phyloP scores from a whole-genome alignment of 139 green algal genomes.

The Limnomonas spitsbergensis region DNA sequence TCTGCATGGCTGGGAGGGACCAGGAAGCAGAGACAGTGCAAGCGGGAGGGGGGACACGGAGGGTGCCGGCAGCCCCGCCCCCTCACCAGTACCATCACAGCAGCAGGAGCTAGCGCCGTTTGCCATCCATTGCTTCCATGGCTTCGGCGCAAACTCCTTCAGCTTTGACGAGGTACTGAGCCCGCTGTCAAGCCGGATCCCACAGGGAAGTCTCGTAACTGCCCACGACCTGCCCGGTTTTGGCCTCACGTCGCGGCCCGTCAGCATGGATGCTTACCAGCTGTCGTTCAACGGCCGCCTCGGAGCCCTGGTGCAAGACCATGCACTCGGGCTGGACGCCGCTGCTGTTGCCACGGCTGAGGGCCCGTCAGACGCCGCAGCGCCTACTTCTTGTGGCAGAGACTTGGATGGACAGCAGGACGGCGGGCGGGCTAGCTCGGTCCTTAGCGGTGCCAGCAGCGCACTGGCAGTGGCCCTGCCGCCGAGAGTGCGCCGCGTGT shows the following conservation, averaged over 20 bases:
- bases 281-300: background rate
- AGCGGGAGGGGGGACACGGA: too few relatives aligned
- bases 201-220: background rate
- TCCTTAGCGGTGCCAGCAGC: background rate
- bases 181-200: slow-evolving; percentile 30
- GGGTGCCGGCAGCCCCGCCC: background rate
- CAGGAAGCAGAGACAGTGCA: too few relatives aligned
- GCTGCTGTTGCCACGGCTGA: background rate
- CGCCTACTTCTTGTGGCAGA: background rate
- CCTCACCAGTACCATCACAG: background rate
- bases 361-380: background rate
- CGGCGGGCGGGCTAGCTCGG: background rate
- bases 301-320: background rate
- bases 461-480: too few relatives aligned
- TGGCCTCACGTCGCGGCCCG: background rate
- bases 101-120: background rate
- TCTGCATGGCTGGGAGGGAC: too few relatives aligned
- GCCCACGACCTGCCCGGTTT: background rate
- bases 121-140: slow-evolving; percentile 74
- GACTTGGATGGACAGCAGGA: background rate
- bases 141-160: slow-evolving; percentile 81
- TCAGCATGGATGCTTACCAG: background rate
- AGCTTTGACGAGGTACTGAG: slow-evolving; percentile 60
- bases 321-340: background rate
- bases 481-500: slow-evolving; percentile 35